phyloP scores from a whole-genome alignment of 495 filamentous ascomycete species.

The Beverwykella pulmonaria region DNA sequence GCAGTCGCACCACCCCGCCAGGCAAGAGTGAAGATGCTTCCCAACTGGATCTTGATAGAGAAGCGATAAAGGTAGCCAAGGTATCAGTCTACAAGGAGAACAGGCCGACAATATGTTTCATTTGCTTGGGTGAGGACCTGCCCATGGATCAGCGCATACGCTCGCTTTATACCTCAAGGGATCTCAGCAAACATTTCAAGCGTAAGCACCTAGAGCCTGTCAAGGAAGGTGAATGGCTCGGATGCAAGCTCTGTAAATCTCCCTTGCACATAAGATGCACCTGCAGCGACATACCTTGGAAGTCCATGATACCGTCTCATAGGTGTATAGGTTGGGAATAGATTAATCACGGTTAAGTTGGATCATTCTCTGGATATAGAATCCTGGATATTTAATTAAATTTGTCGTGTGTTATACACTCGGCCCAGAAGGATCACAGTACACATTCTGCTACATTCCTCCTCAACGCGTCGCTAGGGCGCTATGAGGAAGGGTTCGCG shows the following conservation, averaged over 20 bases:
- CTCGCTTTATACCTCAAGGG: constrained; percentile 33
- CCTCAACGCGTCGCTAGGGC: too few species aligned
- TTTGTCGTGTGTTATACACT: too few species aligned
- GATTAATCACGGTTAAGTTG: too few species aligned
- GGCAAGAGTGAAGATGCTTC: constrained; percentile 18
- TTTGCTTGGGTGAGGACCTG: constrained; percentile 47
- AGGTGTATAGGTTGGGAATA: too few species aligned
- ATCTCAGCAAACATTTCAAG: constrained; percentile 51
- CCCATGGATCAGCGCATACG: constrained; percentile 41
- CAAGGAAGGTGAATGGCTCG: constrained; percentile 31
- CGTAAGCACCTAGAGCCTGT: constrained; percentile 47
- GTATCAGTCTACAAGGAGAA: constrained; percentile 42
- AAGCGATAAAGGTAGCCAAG: constrained; percentile 36
- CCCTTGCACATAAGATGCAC: constrained; percentile 39
- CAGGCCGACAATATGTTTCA: constrained; percentile 48
- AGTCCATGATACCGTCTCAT: constrained; percentile 37
- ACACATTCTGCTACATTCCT: too few species aligned
- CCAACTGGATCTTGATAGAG: constrained; percentile 8
- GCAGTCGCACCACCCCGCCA: constrained; percentile 4
- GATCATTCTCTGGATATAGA: too few species aligned
- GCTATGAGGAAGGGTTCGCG: too few species aligned
- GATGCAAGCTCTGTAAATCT: constrained; percentile 28
- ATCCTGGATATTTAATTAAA: too few species aligned
- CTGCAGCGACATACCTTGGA: constrained; percentile 27
- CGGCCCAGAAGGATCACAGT: too few species aligned